Percentiles rank a stretch among this genome's conserved stretches.
Evolutionary conservation across 148 eudicot genomes (phyloP).

Genomic region (Rhododendron ovatum): DNA sequence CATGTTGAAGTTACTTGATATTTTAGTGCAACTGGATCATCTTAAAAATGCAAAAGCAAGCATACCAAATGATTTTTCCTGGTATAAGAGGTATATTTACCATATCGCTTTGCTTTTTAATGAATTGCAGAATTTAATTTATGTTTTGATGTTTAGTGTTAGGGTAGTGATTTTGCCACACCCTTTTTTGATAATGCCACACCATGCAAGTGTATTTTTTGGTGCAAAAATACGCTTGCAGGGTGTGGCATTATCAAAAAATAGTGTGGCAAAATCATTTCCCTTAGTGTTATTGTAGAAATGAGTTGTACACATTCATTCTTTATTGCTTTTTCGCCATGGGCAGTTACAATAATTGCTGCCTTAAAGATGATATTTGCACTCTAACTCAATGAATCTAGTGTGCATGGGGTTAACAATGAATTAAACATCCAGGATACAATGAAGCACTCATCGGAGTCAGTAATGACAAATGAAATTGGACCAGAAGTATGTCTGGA

Average conservation of each 20-base stretch:
- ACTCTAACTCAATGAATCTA: not conserved
- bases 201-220: too few species aligned
- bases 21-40: conserved; percentile 94
- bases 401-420: not conserved
- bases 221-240: too few species aligned
- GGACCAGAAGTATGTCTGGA: not conserved
- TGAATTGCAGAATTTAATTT: not conserved
- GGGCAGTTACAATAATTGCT: not conserved
- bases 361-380: not conserved
- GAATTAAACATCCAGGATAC: not conserved
- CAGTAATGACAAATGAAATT: not conserved
- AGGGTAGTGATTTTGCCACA: too few species aligned
- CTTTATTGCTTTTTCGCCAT: not conserved
- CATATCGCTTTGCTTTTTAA: not conserved
- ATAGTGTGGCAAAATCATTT: too few species aligned
- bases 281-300: not conserved
- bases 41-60: conserved; percentile 99
- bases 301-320: not conserved
- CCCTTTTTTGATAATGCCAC: too few species aligned
- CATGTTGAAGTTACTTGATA: conserved; percentile 94
- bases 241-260: too few species aligned
- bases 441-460: not conserved
- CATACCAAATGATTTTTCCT: conserved; percentile 98
- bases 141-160: not conserved
- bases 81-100: conserved; percentile 89